Evolutionary conservation across 257 asterid species (phyloP).

Genomic region (Nicotiana obtusifolia): DNA sequence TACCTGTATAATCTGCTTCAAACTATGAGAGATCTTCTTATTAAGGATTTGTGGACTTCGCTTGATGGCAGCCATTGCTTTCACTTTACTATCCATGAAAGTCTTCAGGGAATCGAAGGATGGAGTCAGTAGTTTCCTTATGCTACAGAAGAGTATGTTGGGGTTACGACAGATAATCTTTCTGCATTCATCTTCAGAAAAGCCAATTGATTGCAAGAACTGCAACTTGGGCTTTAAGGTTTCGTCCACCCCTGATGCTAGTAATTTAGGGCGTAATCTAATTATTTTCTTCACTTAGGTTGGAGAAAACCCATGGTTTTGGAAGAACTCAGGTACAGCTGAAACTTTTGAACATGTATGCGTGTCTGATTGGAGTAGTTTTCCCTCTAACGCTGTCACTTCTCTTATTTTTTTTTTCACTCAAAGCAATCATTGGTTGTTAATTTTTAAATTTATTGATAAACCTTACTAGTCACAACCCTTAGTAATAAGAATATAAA

Average conservation of each 20-base stretch:
- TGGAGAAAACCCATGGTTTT: constrained; percentile 1
- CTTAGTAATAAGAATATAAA: no score
- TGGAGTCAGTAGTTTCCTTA: background rate
- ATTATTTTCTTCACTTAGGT: background rate
- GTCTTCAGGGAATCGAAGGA: background rate
- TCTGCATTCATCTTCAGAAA: background rate
- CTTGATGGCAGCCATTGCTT: background rate
- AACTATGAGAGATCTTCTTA: background rate
- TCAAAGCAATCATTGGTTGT: no score
- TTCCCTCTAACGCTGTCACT: no score
- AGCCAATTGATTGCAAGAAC: constrained; percentile 5
- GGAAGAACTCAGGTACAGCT: background rate
- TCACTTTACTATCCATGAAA: background rate
- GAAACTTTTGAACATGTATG: constrained; percentile 1
- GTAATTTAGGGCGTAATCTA: background rate
- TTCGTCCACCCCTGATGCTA: background rate
- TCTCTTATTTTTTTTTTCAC: no score
- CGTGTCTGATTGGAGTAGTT: background rate
- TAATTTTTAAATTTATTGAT: no score
- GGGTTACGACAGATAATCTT: background rate
- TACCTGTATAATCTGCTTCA: background rate
- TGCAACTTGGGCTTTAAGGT: constrained; percentile 3
- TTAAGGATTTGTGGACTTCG: background rate
- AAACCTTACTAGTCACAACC: no score
- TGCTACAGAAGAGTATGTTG: background rate